Base-by-base conservation (phyloP, 2,329 filamentous ascomycete genomes). In the Hymenoscyphus scutula region DNA sequence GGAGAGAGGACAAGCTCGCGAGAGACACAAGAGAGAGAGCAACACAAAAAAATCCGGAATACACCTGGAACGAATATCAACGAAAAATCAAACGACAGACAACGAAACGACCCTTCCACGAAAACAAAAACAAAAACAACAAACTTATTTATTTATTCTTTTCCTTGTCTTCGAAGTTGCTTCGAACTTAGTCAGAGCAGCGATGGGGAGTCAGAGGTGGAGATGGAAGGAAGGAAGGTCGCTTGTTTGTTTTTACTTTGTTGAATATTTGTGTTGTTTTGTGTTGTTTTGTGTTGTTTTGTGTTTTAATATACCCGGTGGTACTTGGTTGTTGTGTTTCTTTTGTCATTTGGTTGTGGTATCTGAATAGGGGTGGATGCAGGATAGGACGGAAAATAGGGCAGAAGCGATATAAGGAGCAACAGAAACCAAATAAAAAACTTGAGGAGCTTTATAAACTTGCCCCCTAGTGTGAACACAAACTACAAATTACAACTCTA, bases 51-150 rank as follows among this genome's bases (percentile, higher is more conserved):
- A 19, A 48, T 0, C 41, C 4, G 10, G 6, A 23, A n/a, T 11
- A 25, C 17, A 4, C 38, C 27, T 8, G 30, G n/a, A 30, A 41
- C 19, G 41, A 48, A n/a, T 48, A 48, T 23, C 41, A 48, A 48
- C 19, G 41, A 48, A 34, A 48, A n/a, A n/a, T 23, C 41, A 23
- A 48, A 25, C 41, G 41, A 23, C 41, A 48, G 41, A 48, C 41
- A 48, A 48, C 41, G 32, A 48, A n/a, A n/a, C n/a, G n/a, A n/a
- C n/a, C 41, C 41, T 25, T 48, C 41, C 41, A 48, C 41, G 41
- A 48, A 48, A 23, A 48, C n/a, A n/a, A n/a, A n/a, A n/a, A n/a
- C n/a, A n/a, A 4, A 41, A 41, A 38, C 37, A 41, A 41, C 32
- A 34, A 41, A n/a, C 38, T 41, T 19, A 41, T 19, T 48, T n/a